A percentile compares a stretch with the other conserved stretches of the same genome.
phyloP scores from a whole-genome alignment of 371 early-diverging fungal species.

The Blakeslea trispora region DNA sequence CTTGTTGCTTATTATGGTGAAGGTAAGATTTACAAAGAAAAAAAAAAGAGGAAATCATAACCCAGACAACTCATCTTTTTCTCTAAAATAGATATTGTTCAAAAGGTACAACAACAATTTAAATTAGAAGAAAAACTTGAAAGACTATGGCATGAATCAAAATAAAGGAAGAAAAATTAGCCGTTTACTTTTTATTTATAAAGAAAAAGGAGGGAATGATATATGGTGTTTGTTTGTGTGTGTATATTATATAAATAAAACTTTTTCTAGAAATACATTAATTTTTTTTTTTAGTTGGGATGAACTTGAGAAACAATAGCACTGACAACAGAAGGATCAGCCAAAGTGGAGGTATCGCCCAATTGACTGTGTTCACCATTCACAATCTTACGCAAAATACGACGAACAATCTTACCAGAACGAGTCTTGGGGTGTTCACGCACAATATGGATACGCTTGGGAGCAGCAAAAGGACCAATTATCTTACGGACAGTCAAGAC shows the following conservation, averaged over 20 bases:
- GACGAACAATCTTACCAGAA: slow-evolving; percentile 93
- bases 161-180: too few species aligned
- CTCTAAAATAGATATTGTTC: slow-evolving; percentile 4
- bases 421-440: slow-evolving; percentile 95
- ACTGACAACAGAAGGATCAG: slow-evolving; percentile 60
- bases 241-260: too few species aligned
- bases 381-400: slow-evolving; percentile 87
- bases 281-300: too few species aligned
- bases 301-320: slow-evolving; percentile 9
- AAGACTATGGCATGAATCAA: slow-evolving; percentile 12
- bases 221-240: too few species aligned
- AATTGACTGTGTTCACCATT: slow-evolving; percentile 81
- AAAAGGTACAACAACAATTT: slow-evolving; percentile 18
- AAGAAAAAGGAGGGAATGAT: too few species aligned
- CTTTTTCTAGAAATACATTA: too few species aligned
- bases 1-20: slow-evolving; percentile 40
- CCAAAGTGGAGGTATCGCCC: slow-evolving; percentile 87
- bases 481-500: slow-evolving; percentile 74
- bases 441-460: slow-evolving; percentile 81
- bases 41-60: too few species aligned
- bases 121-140: slow-evolving; percentile 19
- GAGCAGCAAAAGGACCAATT: slow-evolving; percentile 96
- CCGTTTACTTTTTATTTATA: too few species aligned
- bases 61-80: neutral
- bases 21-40: too few species aligned